Percentiles rank a stretch among this genome's conserved stretches.
Conservation (phyloP, 2,329 filamentous ascomycete genomes). For the Tolypocladium album region DNA sequence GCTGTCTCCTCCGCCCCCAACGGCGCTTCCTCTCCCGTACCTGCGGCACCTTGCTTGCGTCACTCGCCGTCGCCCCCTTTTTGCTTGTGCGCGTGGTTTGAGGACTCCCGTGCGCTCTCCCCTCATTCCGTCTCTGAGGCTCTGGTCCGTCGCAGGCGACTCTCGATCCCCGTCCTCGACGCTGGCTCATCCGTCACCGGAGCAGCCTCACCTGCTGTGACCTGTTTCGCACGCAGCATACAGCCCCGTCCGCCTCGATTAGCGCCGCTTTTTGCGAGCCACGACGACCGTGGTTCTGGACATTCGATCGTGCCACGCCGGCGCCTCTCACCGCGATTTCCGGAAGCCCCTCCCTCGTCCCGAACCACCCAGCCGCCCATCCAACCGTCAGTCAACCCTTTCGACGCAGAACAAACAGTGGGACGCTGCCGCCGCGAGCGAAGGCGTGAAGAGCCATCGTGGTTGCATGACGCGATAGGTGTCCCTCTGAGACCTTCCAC, state of each 20-base stretch:
- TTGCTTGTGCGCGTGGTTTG: background rate
- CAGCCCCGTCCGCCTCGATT: background rate
- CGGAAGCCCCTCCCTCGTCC: background rate
- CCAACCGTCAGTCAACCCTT: background rate
- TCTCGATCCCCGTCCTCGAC: slow-evolving; percentile 2
- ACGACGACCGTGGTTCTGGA: background rate
- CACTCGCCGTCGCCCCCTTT: background rate
- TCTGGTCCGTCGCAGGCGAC: background rate
- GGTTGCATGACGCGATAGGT: slow-evolving; percentile 6
- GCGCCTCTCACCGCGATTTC: background rate
- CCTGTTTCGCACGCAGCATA: background rate
- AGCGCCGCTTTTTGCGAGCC: background rate
- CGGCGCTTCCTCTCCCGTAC: background rate
- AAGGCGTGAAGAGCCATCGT: background rate
- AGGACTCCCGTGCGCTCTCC: background rate
- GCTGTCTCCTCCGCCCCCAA: background rate
- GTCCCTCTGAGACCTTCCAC: slow-evolving; percentile 6
- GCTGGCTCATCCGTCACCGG: background rate
- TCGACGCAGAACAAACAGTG: background rate
- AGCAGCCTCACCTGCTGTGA: slow-evolving; percentile 1
- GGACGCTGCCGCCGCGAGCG: background rate
- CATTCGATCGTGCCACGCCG: background rate
- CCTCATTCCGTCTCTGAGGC: slow-evolving; percentile 1
- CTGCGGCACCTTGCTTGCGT: background rate
- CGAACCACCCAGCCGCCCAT: background rate